These are phyloP conservation scores for Malus hybrid DNA, from an alignment of 331 rosid species.

Conservation along the genomic window DNA sequence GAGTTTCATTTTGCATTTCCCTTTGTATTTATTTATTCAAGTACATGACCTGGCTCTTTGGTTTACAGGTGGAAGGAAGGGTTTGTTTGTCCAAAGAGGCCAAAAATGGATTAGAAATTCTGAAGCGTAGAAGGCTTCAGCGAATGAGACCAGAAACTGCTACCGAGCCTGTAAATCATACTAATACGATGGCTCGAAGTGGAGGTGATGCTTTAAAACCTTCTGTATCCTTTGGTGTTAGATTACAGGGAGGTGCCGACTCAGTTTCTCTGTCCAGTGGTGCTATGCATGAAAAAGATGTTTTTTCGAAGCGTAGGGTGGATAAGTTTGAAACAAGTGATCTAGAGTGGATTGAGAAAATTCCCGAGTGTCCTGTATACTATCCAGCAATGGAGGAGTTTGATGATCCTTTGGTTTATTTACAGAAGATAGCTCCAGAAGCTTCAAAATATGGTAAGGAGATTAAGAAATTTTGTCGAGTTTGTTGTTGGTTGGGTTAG, in stretches of 20 bases:
- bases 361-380: slow-evolving; percentile 88
- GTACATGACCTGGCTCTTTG: background rate
- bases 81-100: slow-evolving; percentile 63
- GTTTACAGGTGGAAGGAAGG: slow-evolving; percentile 83
- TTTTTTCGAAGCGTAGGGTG: slow-evolving; percentile 65
- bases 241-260: slow-evolving; percentile 49
- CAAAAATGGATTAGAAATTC: slow-evolving; percentile 58
- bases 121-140: slow-evolving; percentile 77
- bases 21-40: background rate
- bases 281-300: slow-evolving; percentile 19
- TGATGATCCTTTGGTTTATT: slow-evolving; percentile 80
- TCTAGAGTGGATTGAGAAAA: slow-evolving; percentile 76
- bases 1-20: background rate
- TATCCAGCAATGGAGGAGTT: slow-evolving; percentile 86
- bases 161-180: slow-evolving; percentile 32
- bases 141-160: slow-evolving; percentile 40
- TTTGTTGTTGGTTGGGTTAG: background rate
- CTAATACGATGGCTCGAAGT: slow-evolving; percentile 66
- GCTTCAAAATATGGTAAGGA: slow-evolving; percentile 85
- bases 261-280: slow-evolving; percentile 15
- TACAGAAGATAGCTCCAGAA: slow-evolving; percentile 94
- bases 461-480: background rate
- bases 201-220: slow-evolving; percentile 92
- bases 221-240: slow-evolving; percentile 61
- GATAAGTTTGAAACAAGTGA: slow-evolving; percentile 75